Evolutionary conservation across 164 flowering plant genomes (phyloP), one percentile per base, ranked within the genome.

Genomic region (Santalum album): DNA sequence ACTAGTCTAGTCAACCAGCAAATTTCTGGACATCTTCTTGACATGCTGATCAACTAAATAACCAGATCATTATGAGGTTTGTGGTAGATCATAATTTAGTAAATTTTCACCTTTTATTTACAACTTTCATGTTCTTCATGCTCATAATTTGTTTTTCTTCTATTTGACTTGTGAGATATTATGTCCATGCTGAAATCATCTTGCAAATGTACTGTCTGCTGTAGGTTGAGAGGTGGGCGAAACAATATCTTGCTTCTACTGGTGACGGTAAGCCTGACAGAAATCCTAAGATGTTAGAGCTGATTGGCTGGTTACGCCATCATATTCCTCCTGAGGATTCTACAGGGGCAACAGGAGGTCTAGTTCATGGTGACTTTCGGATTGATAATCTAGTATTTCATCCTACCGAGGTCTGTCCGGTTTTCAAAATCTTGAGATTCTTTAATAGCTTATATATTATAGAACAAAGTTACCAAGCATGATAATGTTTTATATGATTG

Each of bases 351-450:
- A 61, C 80, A 23, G 73, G 76, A 46, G 91, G 99, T 54, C 71
- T 89, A 54, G 99, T 92, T 66, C 99, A 92, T 81, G 99, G 99
- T 32, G 99, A 92, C 65, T 89, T 80, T 62, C 86, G 97, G 56
- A 72, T 92, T 61, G 99, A 92, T 72, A 92, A 92, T 71, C 69
- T 89, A 49, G 84, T 92, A 52, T 90, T 92, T 62, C 97, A 92
- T 73, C 95, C 99, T 32, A 60, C 26, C 52, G 95, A 92, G 97
- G 99, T 91, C 12, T 51, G n/a, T n/a, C n/a, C n/a, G 65, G 60
- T 69, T 18, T 67, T 49, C 14, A 25, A 39, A 18, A 18, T 5
- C 34, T 12, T 46, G 15, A 21, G 42, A 10, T 32, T 0, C 12
- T 32, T 6, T 32, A 6, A 32, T 32, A n/a, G n/a, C n/a, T n/a